Evolutionary conservation across 2,329 filamentous ascomycete species (phyloP).

Genomic region (Diaporthe capsici): DNA sequence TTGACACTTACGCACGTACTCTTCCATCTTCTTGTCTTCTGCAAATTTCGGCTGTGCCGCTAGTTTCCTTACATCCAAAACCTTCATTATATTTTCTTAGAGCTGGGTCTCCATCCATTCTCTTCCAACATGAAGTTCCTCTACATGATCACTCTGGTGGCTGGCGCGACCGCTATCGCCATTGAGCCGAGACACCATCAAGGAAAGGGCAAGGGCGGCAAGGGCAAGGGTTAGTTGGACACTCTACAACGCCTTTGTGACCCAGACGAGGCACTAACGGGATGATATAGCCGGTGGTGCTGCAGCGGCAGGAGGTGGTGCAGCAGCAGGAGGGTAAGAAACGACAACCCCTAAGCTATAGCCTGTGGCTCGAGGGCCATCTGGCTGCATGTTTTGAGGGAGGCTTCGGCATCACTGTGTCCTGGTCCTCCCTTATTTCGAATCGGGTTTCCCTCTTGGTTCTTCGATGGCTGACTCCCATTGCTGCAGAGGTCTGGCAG

Average conservation of each 20-base stretch:
- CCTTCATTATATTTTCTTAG: not conserved
- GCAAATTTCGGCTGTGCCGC: constrained; percentile 19
- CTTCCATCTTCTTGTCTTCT: not conserved
- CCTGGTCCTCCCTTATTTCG: too few species aligned
- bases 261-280: not conserved
- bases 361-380: too few species aligned
- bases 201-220: constrained; percentile 26
- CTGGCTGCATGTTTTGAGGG: too few species aligned
- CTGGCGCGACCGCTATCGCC: constrained; percentile 3
- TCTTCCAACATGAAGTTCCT: constrained; percentile 29
- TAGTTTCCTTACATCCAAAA: not conserved
- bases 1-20: not conserved
- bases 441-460: too few species aligned
- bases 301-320: not conserved
- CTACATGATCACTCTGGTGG: constrained; percentile 25
- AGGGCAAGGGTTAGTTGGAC: constrained; percentile 11
- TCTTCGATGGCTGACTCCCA: too few species aligned
- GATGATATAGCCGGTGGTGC: not conserved
- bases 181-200: constrained; percentile 24
- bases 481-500: constrained; percentile 2
- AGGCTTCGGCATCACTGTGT: too few species aligned
- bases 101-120: constrained; percentile 26
- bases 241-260: not conserved
- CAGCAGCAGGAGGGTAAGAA: not conserved
- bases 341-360: too few species aligned